phyloP scores from a whole-genome alignment of 345 rosid species.

The Nasturtium officinale region DNA sequence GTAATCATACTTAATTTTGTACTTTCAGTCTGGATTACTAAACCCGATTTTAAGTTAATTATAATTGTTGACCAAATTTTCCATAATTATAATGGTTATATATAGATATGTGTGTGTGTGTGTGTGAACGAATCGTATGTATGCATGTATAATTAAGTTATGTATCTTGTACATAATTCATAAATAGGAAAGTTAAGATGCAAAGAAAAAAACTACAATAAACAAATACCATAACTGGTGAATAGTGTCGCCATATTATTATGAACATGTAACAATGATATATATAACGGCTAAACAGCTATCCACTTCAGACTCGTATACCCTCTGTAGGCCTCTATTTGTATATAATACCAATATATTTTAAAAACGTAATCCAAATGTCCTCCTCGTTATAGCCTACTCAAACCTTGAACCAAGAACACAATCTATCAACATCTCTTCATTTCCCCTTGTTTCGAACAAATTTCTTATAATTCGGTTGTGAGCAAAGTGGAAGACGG shows the following conservation, averaged over 20 bases:
- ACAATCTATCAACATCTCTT: slow-evolving; percentile 5
- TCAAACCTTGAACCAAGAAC: slow-evolving; percentile 25
- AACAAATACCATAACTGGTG: not conserved
- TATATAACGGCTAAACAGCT: not conserved
- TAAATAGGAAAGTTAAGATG: not conserved
- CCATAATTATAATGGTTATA: not conserved
- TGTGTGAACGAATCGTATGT: not conserved
- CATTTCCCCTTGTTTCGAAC: not conserved
- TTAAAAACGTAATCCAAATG: not conserved
- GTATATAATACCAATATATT: not conserved
- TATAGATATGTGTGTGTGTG: not conserved
- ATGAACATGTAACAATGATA: not conserved
- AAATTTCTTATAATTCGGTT: not conserved
- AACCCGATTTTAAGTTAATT: not conserved
- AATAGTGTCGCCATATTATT: not conserved
- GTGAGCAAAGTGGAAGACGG: not conserved
- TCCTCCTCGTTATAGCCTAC: slow-evolving; percentile 12
- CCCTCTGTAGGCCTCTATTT: not conserved
- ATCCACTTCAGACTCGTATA: not conserved
- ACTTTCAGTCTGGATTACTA: not conserved
- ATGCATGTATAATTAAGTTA: slow-evolving; percentile 43
- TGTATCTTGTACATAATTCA: not conserved
- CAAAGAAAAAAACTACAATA: not conserved
- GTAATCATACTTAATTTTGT: not conserved
- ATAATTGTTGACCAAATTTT: not conserved